These are phyloP conservation scores for Penicillium coprophilum DNA, from an alignment of 495 filamentous ascomycete species.

Conservation along the genomic window DNA sequence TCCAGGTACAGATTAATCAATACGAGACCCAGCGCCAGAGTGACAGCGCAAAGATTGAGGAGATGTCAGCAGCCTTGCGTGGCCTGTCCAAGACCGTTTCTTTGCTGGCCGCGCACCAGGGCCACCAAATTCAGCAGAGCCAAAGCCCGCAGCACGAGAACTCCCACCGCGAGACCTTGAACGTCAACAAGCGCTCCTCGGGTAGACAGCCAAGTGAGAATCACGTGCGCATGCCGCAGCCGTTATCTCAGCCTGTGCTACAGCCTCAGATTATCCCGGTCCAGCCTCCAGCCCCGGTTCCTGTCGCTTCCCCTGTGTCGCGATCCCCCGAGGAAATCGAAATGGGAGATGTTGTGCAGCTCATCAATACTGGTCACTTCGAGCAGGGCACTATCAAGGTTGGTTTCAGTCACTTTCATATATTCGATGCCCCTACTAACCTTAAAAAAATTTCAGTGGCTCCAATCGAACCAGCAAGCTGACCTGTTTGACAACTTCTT, in stretches of 20 bases:
- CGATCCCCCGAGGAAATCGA: slow-evolving; percentile 62
- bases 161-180: background rate
- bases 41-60: slow-evolving; percentile 78
- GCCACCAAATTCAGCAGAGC: slow-evolving; percentile 54
- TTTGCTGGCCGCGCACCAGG: slow-evolving; percentile 64
- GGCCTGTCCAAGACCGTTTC: slow-evolving; percentile 70
- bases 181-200: slow-evolving; percentile 16
- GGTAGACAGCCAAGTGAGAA: slow-evolving; percentile 11
- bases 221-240: slow-evolving; percentile 13
- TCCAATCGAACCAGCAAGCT: slow-evolving; percentile 73
- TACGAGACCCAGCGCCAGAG: slow-evolving; percentile 67
- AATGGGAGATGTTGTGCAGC: slow-evolving; percentile 59
- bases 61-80: slow-evolving; percentile 70
- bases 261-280: slow-evolving; percentile 22
- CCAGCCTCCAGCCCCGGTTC: slow-evolving; percentile 4
- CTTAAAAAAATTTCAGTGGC: slow-evolving; percentile 61
- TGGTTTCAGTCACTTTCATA: slow-evolving; percentile 20
- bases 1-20: slow-evolving; percentile 60
- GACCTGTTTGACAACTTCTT: slow-evolving; percentile 82
- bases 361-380: slow-evolving; percentile 63
- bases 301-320: slow-evolving; percentile 21
- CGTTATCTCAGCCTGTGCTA: slow-evolving; percentile 19
- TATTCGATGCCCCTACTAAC: slow-evolving; percentile 11
- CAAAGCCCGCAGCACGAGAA: slow-evolving; percentile 47
- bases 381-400: slow-evolving; percentile 71